Base-by-base conservation (phyloP, 1,139 yeast species). In the Kluyveromyces sp. region DNA sequence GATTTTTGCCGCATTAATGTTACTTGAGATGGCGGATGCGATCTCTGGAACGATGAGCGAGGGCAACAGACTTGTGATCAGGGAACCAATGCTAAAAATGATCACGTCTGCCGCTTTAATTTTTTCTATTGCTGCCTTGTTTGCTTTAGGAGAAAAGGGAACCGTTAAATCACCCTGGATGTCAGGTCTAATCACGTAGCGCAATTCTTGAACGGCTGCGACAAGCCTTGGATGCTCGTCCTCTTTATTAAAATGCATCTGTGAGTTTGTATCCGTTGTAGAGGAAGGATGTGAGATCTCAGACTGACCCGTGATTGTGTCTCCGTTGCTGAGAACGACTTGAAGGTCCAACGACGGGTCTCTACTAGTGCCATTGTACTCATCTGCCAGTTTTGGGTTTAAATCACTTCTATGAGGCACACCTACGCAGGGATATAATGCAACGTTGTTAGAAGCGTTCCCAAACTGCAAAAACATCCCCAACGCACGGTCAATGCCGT, bases 31-130 rank as follows among this genome's bases (percentile, higher is more conserved):
- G 1, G 84, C 78, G 37, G 70, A 71, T 0, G 89, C 94, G 18
- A 86, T 74, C 1, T 94, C 95, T 46, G 78, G 78, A 4, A 86
- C 66, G 9, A 86, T 75, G 3, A 87, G 66, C 0, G 87, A 78
- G 0, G 96, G 96, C 2, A 86, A 67, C 7, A 84, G 77, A 46
- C 95, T 84, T 0, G 96, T 88, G 82, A 85, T 83, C 36, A 89
- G 67, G 2, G 95, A 84, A 1, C 96, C 96, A 47, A 89, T 83
- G 1, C 95, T 84, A 57, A 80, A 87, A 0, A 89, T 69, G 0
- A 88, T 64, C 12, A 75, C 72, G 40, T 80, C 75, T 12, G 59
- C 57, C 12, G 47, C 58, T 28, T 34, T 41, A 28, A 42, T 43
- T 20, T 38, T 43, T 9, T 11, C 42, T 39, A 20, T 30, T 34